These are phyloP conservation scores for Dunaliella primolecta DNA, from an alignment of 139 green algal species.

Conservation along the genomic window DNA sequence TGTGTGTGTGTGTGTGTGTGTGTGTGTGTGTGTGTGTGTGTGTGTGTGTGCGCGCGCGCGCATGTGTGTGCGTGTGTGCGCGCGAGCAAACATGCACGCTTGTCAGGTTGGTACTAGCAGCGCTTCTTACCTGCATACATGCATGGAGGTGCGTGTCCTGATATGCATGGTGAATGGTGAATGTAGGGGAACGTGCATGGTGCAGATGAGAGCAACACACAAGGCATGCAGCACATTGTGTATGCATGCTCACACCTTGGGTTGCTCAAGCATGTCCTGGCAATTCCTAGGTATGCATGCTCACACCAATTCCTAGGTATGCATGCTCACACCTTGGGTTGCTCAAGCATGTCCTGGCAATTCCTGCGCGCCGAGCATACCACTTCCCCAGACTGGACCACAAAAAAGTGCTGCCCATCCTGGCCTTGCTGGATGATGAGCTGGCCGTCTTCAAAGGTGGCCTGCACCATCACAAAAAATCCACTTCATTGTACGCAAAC, in stretches of 20 bases:
- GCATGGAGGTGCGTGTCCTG: not conserved
- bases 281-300: too few relatives aligned
- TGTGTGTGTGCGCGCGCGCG: too few relatives aligned
- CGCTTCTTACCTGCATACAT: not conserved
- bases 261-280: not conserved
- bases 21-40: too few relatives aligned
- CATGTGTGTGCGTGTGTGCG: too few relatives aligned
- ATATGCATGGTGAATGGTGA: constrained; percentile 8
- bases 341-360: not conserved
- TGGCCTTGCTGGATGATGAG: constrained; percentile 53
- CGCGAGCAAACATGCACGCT: too few relatives aligned
- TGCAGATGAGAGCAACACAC: not conserved
- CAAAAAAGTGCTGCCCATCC: constrained; percentile 36
- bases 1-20: too few relatives aligned
- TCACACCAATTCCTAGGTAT: too few relatives aligned
- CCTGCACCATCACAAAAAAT: constrained; percentile 11
- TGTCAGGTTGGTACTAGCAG: too few relatives aligned
- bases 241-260: not conserved
- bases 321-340: not conserved
- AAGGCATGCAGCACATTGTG: too few relatives aligned
- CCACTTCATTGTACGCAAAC: too few relatives aligned
- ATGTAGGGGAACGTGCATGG: not conserved
- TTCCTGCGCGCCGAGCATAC: constrained; percentile 42
- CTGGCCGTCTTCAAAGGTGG: constrained; percentile 48
- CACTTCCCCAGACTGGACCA: constrained; percentile 42